Evolutionary conservation across 805 yeast species (phyloP).

Genomic region (Ogataea salicorniae): DNA sequence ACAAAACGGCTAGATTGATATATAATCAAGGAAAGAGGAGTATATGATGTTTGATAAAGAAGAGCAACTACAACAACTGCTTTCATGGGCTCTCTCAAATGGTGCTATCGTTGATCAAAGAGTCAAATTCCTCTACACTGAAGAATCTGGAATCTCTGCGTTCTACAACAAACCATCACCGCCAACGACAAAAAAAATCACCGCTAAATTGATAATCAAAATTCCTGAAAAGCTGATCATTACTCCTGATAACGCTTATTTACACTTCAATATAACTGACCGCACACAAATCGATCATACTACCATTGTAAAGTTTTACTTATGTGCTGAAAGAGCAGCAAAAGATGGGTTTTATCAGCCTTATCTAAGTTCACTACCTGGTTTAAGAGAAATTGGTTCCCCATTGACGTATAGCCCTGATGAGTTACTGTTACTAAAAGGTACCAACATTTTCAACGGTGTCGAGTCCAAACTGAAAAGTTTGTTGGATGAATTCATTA

Average conservation of each 20-base stretch:
- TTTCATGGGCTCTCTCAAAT: conserved; percentile 32
- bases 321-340: conserved; percentile 8
- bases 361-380: conserved; percentile 46
- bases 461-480: conserved; percentile 37
- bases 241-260: conserved; percentile 20
- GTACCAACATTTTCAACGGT: conserved; percentile 57
- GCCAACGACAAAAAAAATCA: not conserved
- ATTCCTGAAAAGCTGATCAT: conserved; percentile 22
- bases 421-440: conserved; percentile 45
- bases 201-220: not conserved
- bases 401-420: conserved; percentile 59
- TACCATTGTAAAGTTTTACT: conserved; percentile 15
- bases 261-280: conserved; percentile 3
- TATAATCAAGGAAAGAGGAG: too few relatives aligned
- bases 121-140: conserved; percentile 30
- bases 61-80: conserved; percentile 1
- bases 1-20: too few relatives aligned
- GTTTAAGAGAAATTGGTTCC: conserved; percentile 39
- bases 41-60: not conserved
- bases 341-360: conserved; percentile 21
- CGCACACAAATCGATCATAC: conserved; percentile 5
- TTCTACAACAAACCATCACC: conserved; percentile 1
- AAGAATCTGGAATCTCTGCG: conserved; percentile 33
- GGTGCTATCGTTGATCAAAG: conserved; percentile 35
- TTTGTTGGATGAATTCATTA: conserved; percentile 52